Evolutionary conservation across 2,329 filamentous ascomycete species (phyloP), one percentile per base, ranked within the genome.

Genomic region (Magnaporthales sp.): DNA sequence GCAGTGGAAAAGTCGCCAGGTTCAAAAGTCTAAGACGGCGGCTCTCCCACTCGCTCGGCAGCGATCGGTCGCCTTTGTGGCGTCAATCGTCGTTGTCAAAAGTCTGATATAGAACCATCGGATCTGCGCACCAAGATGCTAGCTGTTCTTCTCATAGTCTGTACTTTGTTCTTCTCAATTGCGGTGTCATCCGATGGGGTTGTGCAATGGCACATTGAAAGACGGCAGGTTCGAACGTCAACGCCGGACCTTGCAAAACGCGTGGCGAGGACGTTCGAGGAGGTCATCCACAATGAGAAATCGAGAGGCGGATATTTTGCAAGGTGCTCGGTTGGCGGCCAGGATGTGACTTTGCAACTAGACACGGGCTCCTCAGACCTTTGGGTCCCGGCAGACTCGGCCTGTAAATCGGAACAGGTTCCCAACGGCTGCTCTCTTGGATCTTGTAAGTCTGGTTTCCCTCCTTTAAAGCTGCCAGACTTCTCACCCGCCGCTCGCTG

Each of bases 291-390:
- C 24, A 85, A 86, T 70, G 75, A 82, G 66, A 71, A 74, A 64
- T 70, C 70, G 8, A 71, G 76, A 62, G 84, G 84, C 46, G 77
- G 81, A 46, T 89, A 88, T 73, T 88, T 86, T 71, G 81, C 83
- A 22, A 81, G 81, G 26, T 82, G 87, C 68, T 75, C 77, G 29
- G 73, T 89, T 27, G 87, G 87, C 22, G 87, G 82, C 7, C 87
- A 89, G 72, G 75, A 81, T 4, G 68, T 89, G 56, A 82, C 80
- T 1, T 75, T 89, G 65, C 85, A 88, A 73, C 79, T 89, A 61
- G 87, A 89, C 74, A 89, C 87, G 0, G 87, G 86, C 58, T 88
- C 85, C 71, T 88, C 85, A 68, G 87, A 90, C 75, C 81, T 86
- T 26, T 89, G 87, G 87, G 80, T 89, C 54, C 81, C 83, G 15